phyloP scores from a whole-genome alignment of 768 basidiomycete species.

The Lyophyllum atratum region DNA sequence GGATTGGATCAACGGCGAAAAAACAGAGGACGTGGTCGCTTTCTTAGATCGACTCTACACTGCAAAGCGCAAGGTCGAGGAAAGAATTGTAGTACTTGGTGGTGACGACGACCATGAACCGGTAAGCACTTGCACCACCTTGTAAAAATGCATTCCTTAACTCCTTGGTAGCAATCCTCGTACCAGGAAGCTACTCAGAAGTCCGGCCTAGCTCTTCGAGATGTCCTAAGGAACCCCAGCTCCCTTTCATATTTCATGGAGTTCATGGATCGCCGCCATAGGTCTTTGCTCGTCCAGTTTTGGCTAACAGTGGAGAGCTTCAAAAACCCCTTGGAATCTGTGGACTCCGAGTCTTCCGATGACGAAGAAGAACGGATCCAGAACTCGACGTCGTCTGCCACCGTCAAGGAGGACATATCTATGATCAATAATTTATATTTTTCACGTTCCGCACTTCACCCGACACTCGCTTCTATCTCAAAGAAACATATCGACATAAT shows the following conservation, averaged over 20 bases:
- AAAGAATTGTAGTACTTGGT: conserved; percentile 80
- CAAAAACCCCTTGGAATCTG: conserved; percentile 91
- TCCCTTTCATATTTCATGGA: conserved; percentile 97
- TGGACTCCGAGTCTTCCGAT: conserved; percentile 71
- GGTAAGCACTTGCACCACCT: conserved; percentile 37
- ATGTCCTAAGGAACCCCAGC: conserved; percentile 84
- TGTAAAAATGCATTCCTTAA: not conserved
- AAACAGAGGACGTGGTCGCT: conserved; percentile 81
- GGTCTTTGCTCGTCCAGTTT: conserved; percentile 89
- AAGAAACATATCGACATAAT: conserved; percentile 73
- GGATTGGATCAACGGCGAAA: conserved; percentile 86
- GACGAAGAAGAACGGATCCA: conserved; percentile 57
- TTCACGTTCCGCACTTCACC: conserved; percentile 55
- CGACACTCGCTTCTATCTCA: conserved; percentile 63
- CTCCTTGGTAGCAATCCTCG: conserved; percentile 30
- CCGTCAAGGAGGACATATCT: conserved; percentile 81
- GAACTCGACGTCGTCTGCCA: conserved; percentile 55
- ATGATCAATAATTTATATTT: conserved; percentile 93
- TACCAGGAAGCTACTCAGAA: conserved; percentile 45
- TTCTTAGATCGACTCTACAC: conserved; percentile 88
- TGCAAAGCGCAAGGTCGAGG: conserved; percentile 86
- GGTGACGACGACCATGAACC: conserved; percentile 63
- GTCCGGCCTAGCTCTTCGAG: conserved; percentile 63
- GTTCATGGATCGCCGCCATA: conserved; percentile 90
- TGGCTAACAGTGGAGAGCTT: conserved; percentile 98